These are phyloP conservation scores for Gnomoniopsis smithogilvyi DNA, from an alignment of 2,329 filamentous ascomycete species.

Conservation along the genomic window DNA sequence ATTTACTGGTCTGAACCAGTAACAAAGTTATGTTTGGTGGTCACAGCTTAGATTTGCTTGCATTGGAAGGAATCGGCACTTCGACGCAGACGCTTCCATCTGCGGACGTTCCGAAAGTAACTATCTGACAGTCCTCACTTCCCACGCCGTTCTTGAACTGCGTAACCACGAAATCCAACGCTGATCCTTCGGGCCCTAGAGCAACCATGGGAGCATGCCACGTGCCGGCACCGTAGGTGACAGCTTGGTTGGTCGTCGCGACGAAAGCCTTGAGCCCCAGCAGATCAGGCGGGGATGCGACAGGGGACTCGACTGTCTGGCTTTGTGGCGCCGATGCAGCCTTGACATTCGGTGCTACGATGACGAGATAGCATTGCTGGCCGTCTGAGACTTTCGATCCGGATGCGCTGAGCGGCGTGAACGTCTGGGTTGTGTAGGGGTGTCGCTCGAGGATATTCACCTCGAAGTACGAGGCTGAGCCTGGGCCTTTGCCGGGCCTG, in stretches of 20 bases:
- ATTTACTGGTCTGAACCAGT: too few species aligned
- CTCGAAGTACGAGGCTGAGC: conserved; percentile 46
- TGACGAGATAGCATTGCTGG: conserved; percentile 66
- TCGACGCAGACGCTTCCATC: conserved; percentile 7
- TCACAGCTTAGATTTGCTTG: background rate
- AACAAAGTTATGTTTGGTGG: background rate
- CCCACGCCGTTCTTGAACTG: conserved; percentile 84
- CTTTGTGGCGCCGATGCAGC: background rate
- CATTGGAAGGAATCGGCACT: background rate
- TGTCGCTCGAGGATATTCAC: conserved; percentile 82
- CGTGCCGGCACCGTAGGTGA: conserved; percentile 87
- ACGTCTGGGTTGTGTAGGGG: conserved; percentile 92
- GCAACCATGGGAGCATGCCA: conserved; percentile 98
- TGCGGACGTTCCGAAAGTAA: conserved; percentile 35
- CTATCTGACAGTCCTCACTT: conserved; percentile 86
- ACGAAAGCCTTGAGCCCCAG: conserved; percentile 70
- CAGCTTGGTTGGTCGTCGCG: conserved; percentile 73
- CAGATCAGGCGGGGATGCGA: conserved; percentile 62
- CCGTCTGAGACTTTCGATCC: conserved; percentile 27
- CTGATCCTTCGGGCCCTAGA: conserved; percentile 54
- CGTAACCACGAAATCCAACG: conserved; percentile 82
- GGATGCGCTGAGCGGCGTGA: conserved; percentile 66
- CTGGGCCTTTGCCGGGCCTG: background rate
- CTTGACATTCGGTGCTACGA: conserved; percentile 75
- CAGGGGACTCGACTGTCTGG: background rate